A percentile compares a stretch with the other conserved stretches of the same genome.
phyloP scores from a whole-genome alignment of 106 monocot genomes.

The Vanilla planifolia region DNA sequence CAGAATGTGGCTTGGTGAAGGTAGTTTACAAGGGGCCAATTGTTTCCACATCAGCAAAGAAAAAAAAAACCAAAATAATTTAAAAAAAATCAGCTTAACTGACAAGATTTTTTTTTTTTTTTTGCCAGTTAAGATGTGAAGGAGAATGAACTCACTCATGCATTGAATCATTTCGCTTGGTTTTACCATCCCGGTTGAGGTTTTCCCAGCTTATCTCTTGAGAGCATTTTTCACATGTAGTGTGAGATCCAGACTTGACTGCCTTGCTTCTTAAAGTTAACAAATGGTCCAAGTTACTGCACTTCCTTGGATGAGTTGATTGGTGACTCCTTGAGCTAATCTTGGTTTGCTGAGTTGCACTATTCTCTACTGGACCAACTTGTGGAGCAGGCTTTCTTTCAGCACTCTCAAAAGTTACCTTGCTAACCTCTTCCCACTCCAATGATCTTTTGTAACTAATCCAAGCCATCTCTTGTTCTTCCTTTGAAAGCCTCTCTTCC shows the following conservation, averaged over 20 bases:
- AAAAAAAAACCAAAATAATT: too few species aligned
- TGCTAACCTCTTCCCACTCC: conserved; percentile 65
- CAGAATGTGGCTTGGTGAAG: too few species aligned
- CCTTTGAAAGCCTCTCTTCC: conserved; percentile 80
- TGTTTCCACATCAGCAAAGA: too few species aligned
- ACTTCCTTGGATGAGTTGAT: conserved; percentile 52
- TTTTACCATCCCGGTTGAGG: conserved; percentile 68
- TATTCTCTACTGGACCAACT: background rate
- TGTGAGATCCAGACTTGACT: conserved; percentile 63
- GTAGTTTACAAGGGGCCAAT: too few species aligned
- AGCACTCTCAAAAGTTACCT: conserved; percentile 18
- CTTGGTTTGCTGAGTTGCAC: conserved; percentile 30
- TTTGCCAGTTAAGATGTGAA: too few species aligned
- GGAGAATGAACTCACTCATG: too few species aligned
- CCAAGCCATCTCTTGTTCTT: conserved; percentile 95
- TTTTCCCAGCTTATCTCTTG: conserved; percentile 95
- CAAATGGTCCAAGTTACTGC: conserved; percentile 76
- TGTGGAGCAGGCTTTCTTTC: conserved; percentile 14
- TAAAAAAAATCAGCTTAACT: too few species aligned
- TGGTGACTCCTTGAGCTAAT: conserved; percentile 14
- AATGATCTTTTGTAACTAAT: conserved; percentile 39
- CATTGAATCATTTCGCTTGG: conserved; percentile 31
- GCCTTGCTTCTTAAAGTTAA: conserved; percentile 77
- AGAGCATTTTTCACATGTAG: conserved; percentile 58
- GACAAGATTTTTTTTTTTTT: too few species aligned